Base-by-base conservation (phyloP, 2,329 filamentous ascomycete genomes). In the Dissoconium aciculare region DNA sequence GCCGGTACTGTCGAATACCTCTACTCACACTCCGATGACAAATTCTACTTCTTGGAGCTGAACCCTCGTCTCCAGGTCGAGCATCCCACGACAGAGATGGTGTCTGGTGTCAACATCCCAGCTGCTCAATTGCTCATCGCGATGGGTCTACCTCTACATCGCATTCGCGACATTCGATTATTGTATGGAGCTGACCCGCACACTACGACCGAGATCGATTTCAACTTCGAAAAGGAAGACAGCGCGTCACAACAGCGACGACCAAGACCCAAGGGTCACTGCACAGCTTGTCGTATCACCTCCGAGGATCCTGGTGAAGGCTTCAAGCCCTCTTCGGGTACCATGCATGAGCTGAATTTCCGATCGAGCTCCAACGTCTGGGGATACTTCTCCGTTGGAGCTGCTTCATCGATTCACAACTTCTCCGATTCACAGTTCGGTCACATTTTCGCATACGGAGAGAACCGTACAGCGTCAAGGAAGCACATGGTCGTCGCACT, bases 341-440 rank as follows among this genome's bases (percentile, higher is more conserved):
- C 87, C 31, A 91, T 98, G 74, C 89, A 95, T 64, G 89, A 98
- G 54, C 67, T 98, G 52, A 98, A 98, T 69, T 98, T 98, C 74
- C 74, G 89, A 54, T 91, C 80, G 65, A 93, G 84, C 57, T 95
- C 89, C 41, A 98, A 98, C 47, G 89, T 95, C 34, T 98, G 89
- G 89, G 89, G 89, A 69, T 98, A 98, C 63, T 98, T 98, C 74
- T 98, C 89, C 31, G 89, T 98, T 57, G 82, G 85, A 64, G 89
- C 85, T 6, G 78, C 84, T 33, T 87, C 85, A 63, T 85, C 85
- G 59, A 98, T 98, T 44, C 89, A 98, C 72, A 94, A 83, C 59
- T 98, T 93, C 69, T 95, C 89, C 5, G 89, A 98, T 64, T 91
- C 81, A 52, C 89, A 98, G 54, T 98, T 98, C 49, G 89, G 89